Evolutionary conservation across 1,139 yeast genomes (phyloP).

Genomic region (Williopsis jadinii): DNA sequence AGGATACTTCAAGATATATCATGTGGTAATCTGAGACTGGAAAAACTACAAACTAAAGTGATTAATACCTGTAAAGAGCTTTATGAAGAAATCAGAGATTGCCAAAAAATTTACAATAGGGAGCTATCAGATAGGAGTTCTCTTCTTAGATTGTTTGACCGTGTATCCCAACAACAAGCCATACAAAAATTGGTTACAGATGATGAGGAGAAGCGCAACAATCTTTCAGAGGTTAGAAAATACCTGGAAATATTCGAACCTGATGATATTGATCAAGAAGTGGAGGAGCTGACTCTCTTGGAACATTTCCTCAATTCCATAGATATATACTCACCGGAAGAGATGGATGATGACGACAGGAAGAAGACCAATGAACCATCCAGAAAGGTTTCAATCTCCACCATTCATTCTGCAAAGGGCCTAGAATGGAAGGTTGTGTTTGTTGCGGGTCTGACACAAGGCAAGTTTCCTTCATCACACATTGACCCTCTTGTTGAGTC

Average conservation of each 20-base stretch:
- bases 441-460: slow-evolving; percentile 63
- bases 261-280: slow-evolving; percentile 23
- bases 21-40: slow-evolving; percentile 8
- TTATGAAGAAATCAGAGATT: slow-evolving; percentile 1
- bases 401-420: slow-evolving; percentile 91
- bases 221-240: slow-evolving; percentile 37
- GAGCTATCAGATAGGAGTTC: slow-evolving; percentile 16
- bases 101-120: slow-evolving; percentile 1
- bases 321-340: slow-evolving; percentile 41
- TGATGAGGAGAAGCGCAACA: slow-evolving; percentile 23
- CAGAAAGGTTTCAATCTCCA: slow-evolving; percentile 42
- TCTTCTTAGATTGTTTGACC: slow-evolving; percentile 14
- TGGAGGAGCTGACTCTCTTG: slow-evolving; percentile 24
- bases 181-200: slow-evolving; percentile 30
- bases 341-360: slow-evolving; percentile 12
- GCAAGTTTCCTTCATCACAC: slow-evolving; percentile 44
- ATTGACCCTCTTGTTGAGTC: slow-evolving; percentile 21
- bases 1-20: slow-evolving; percentile 17
- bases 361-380: slow-evolving; percentile 2
- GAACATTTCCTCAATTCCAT: slow-evolving; percentile 53
- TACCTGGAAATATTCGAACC: slow-evolving; percentile 36
- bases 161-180: slow-evolving; percentile 27
- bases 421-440: slow-evolving; percentile 93
- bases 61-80: slow-evolving; percentile 2
- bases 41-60: slow-evolving; percentile 4